phyloP scores from a whole-genome alignment of 257 asterid species.

The Nicotiana benthamiana region DNA sequence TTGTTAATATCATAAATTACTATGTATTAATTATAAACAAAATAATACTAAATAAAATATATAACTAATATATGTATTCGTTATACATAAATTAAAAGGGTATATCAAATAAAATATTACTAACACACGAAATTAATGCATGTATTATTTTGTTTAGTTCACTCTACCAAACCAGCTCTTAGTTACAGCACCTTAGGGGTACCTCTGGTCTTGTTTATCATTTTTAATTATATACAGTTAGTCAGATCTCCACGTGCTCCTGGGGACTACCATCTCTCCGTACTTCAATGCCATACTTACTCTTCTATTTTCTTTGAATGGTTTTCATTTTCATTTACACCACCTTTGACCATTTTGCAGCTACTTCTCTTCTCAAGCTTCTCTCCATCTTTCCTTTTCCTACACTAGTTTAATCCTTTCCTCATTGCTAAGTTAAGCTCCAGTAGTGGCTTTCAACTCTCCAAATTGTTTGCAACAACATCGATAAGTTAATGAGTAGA shows the following conservation, averaged over 20 bases:
- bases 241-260: slow-evolving; percentile 63
- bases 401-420: background rate
- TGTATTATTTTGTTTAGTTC: too few species aligned
- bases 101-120: too few species aligned
- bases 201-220: slow-evolving; percentile 38
- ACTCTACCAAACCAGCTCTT: too few species aligned
- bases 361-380: slow-evolving; percentile 12
- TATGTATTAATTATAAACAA: too few species aligned
- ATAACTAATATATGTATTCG: too few species aligned
- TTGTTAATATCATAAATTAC: too few species aligned
- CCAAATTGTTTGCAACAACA: background rate
- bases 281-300: slow-evolving; percentile 38
- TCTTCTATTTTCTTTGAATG: slow-evolving; percentile 16
- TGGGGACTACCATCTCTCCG: slow-evolving; percentile 28
- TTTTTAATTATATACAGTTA: slow-evolving; percentile 24
- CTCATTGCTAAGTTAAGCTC: background rate
- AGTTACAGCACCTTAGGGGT: slow-evolving; percentile 6
- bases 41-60: too few species aligned
- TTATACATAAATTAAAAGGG: too few species aligned
- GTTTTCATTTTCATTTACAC: slow-evolving; percentile 3
- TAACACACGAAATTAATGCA: too few species aligned
- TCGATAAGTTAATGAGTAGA: background rate
- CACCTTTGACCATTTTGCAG: slow-evolving; percentile 27
- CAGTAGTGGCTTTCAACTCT: background rate
- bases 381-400: background rate